Percentiles rank a stretch among this genome's conserved stretches.
These are phyloP conservation scores for Omphalotus guepiniiformis DNA, from an alignment of 768 basidiomycete genomes.

Conservation along the genomic window DNA sequence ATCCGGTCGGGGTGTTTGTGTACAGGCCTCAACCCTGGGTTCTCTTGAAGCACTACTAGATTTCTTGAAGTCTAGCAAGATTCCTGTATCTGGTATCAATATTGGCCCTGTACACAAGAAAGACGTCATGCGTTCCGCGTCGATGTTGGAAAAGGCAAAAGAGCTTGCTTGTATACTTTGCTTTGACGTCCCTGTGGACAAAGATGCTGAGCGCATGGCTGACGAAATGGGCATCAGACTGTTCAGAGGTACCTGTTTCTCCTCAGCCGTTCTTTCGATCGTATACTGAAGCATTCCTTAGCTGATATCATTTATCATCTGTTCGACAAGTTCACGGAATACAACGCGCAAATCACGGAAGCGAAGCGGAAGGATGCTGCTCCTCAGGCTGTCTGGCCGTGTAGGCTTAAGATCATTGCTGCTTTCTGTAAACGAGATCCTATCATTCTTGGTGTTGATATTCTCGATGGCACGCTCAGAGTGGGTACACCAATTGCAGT, in stretches of 20 bases:
- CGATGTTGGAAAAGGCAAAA: conserved; percentile 94
- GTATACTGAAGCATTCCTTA: conserved; percentile 26
- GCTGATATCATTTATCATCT: conserved; percentile 99
- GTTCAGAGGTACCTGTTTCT: conserved; percentile 70
- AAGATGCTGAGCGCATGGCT: conserved; percentile 86
- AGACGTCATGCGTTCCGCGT: conserved; percentile 87
- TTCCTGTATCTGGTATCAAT: conserved; percentile 95
- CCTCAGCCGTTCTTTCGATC: too few species aligned
- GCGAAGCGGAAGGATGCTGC: conserved; percentile 91
- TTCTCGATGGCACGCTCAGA: conserved; percentile 86
- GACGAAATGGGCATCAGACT: conserved; percentile 92
- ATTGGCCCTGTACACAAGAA: conserved; percentile 97
- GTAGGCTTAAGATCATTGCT: conserved; percentile 88
- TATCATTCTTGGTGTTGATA: conserved; percentile 95
- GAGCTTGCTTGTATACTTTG: conserved; percentile 94
- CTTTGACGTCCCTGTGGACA: conserved; percentile 94
- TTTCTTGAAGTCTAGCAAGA: conserved; percentile 92
- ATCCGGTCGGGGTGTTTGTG: conserved; percentile 94
- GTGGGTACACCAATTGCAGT: conserved; percentile 95
- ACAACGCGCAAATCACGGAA: conserved; percentile 87
- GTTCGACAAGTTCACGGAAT: conserved; percentile 93
- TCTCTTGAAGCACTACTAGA: conserved; percentile 95
- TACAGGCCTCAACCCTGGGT: conserved; percentile 95
- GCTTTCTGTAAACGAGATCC: conserved; percentile 96
- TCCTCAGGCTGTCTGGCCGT: conserved; percentile 95